Evolutionary conservation across 805 yeast species (phyloP).

Genomic region (Hanseniaspora hatyaiensis): DNA sequence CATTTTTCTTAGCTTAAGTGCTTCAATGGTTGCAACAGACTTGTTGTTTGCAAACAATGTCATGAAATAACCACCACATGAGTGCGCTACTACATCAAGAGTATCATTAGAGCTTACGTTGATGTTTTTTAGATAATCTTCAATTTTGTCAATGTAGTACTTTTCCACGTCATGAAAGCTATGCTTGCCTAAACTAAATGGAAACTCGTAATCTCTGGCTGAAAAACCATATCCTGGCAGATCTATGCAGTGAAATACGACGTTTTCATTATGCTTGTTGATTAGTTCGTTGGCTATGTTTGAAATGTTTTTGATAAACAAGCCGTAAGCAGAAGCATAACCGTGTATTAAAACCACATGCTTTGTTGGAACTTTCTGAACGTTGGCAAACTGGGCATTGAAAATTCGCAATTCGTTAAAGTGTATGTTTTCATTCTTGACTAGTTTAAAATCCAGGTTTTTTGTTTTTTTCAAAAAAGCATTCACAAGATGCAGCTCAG

Average conservation of each 20-base stretch:
- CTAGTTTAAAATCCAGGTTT: constrained; percentile 31
- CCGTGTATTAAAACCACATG: constrained; percentile 79
- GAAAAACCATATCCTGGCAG: constrained; percentile 85
- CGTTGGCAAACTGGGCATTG: constrained; percentile 34
- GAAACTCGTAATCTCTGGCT: constrained; percentile 56
- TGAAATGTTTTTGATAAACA: constrained; percentile 65
- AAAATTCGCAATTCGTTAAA: constrained; percentile 61
- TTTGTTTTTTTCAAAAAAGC: constrained; percentile 39
- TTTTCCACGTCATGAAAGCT: constrained; percentile 11
- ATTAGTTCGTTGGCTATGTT: constrained; percentile 29
- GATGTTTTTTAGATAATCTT: background rate
- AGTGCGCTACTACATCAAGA: constrained; percentile 67
- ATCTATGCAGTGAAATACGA: constrained; percentile 80
- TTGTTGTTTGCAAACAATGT: constrained; percentile 54
- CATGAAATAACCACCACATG: constrained; percentile 82
- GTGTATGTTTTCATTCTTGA: constrained; percentile 22
- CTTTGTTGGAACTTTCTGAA: constrained; percentile 20
- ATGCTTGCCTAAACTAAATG: constrained; percentile 27
- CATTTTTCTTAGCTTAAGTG: constrained; percentile 54
- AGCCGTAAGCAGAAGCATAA: constrained; percentile 87
- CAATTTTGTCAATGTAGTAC: background rate
- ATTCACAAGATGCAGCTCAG: constrained; percentile 21
- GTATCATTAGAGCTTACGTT: constrained; percentile 22
- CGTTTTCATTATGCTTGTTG: constrained; percentile 35
- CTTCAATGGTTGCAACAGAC: too few species aligned